Conservation (phyloP, 2,329 filamentous ascomycete genomes). For the Diaporthe nobilis region DNA sequence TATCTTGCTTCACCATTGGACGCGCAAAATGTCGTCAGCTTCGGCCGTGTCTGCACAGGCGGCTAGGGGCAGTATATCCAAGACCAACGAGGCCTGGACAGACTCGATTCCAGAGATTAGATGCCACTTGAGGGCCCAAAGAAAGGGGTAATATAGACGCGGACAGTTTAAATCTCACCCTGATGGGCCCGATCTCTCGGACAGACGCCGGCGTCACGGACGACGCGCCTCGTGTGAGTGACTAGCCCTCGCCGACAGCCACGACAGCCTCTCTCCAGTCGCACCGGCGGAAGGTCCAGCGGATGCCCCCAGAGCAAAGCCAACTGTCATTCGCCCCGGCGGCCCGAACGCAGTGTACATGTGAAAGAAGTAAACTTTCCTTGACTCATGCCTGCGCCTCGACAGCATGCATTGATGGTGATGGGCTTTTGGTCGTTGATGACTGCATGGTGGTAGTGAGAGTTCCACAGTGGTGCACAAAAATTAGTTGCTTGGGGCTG, state of each 20-base stretch:
- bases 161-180: conserved; percentile 6
- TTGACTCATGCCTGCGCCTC: conserved; percentile 31
- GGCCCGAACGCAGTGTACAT: conserved; percentile 28
- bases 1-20: neutral
- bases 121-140: neutral
- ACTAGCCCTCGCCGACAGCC: conserved; percentile 16
- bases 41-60: neutral
- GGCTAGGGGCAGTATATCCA: neutral
- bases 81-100: neutral
- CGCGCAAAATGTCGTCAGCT: neutral
- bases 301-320: neutral
- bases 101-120: neutral
- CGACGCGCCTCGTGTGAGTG: neutral
- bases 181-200: conserved; percentile 23
- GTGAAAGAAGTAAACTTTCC: conserved; percentile 27
- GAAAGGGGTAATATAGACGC: neutral
- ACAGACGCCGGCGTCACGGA: conserved; percentile 11
- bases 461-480: neutral
- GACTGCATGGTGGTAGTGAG: conserved; percentile 7
- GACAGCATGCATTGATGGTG: conserved; percentile 1
- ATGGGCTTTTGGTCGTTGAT: neutral
- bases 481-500: neutral
- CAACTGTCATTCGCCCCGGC: conserved; percentile 21
- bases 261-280: conserved; percentile 47
- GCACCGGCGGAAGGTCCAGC: conserved; percentile 4